Evolutionary conservation across 331 rosid genomes (phyloP).

Genomic region (Quercus phellos): DNA sequence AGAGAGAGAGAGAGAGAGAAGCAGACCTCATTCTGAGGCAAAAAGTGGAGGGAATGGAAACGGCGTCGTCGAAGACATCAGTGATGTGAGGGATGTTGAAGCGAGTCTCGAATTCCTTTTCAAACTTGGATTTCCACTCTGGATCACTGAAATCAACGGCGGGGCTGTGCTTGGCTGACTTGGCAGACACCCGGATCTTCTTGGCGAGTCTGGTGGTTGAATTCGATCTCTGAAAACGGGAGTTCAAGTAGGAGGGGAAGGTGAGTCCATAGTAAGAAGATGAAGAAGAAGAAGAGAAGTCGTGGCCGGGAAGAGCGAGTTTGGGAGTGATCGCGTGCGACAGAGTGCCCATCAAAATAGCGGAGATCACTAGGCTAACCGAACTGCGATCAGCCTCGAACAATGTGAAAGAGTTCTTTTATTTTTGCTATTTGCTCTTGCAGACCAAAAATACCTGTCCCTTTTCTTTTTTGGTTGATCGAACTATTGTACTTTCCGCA

Average conservation of each 20-base stretch:
- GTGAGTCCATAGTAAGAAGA: slow-evolving; percentile 10
- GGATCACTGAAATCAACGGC: slow-evolving; percentile 71
- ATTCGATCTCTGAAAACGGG: slow-evolving; percentile 10
- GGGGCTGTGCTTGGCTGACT: slow-evolving; percentile 17
- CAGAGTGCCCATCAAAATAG: slow-evolving; percentile 52
- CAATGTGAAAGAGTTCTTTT: not conserved
- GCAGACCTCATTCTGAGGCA: slow-evolving; percentile 88
- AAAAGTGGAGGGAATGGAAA: slow-evolving; percentile 83
- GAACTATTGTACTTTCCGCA: slow-evolving; percentile 15
- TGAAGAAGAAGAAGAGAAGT: not conserved
- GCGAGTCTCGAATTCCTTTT: slow-evolving; percentile 65
- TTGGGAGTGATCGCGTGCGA: slow-evolving; percentile 50
- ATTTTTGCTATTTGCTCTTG: not conserved
- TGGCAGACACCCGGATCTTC: slow-evolving; percentile 28
- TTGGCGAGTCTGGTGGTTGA: not conserved
- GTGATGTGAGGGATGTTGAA: slow-evolving; percentile 82
- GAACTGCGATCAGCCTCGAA: not conserved
- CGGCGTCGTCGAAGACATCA: slow-evolving; percentile 52
- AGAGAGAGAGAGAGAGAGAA: not conserved
- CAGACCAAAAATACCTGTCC: no score
- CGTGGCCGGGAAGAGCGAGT: slow-evolving; percentile 28
- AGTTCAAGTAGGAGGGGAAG: slow-evolving; percentile 3
- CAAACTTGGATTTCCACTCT: slow-evolving; percentile 77
- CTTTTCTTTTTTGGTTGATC: not conserved
- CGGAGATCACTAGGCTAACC: slow-evolving; percentile 6